Evolutionary conservation across 2,329 filamentous ascomycete species (phyloP), one percentile per base, ranked within the genome.

Genomic region (Colletotrichum sp.): DNA sequence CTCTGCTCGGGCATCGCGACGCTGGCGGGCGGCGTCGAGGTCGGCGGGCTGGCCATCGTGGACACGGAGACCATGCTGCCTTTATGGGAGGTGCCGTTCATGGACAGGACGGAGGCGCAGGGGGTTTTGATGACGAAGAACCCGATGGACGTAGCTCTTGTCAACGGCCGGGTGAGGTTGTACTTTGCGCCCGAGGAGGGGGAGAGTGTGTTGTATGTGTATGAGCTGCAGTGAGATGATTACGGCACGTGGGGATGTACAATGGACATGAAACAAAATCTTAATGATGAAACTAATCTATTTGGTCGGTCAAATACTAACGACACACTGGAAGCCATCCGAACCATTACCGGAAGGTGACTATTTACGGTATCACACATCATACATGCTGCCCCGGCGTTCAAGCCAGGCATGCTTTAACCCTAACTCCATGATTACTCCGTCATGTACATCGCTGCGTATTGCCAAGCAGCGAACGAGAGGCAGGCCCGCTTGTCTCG

Each of bases 141-240:
- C 74, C 88, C 88, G 4, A 83, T 89, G 75, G 87, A 90, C 70
- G 84, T 86, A 4, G 83, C 84, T 12, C 80, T 89, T 6, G 83
- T 86, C 13, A 81, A 86, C 68, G 87, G 87, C 2, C 85, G 82
- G 77, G 69, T 89, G 82, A 81, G 87, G 73, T 78, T 90, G 30
- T 88, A 87, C 77, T 87, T 86, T 76, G 78, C 88, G 75, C 88
- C 88, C 2, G 87, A 90, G 77, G 86, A 88, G 79, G 82, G 84
- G 61, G 85, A 86, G 64, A 85, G 85, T 52, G 87, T 85, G 6
- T 72, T 90, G 73, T 89, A 88, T 78, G 82, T 87, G 1, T 88
- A 87, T 76, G 88, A 89, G 80, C 85, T 86, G 5, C 28, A 32
- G 58, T 48, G 10, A 48, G 10, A 12, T 10, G 5, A 5, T n/a